phyloP scores from a whole-genome alignment of 192 early-diverging fungal species.

The Paraglomus occultum region DNA sequence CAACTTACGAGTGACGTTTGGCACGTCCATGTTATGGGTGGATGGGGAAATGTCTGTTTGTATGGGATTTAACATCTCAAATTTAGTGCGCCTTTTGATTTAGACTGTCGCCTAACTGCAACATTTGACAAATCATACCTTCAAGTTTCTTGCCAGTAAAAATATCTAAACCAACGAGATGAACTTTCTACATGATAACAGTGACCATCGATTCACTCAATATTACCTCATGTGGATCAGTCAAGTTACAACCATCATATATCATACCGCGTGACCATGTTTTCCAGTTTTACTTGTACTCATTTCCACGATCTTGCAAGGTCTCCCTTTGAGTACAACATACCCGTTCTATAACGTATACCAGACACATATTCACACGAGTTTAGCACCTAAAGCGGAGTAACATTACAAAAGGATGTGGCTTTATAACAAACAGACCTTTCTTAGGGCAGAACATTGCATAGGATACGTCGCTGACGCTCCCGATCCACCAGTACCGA shows the following conservation, averaged over 20 bases:
- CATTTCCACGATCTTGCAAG: conserved; percentile 99
- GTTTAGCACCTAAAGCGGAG: too few relatives aligned
- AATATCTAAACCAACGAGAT: conserved; percentile 92
- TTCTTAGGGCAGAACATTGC: conserved; percentile 99
- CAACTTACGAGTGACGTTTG: conserved; percentile 76
- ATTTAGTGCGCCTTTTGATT: too few relatives aligned
- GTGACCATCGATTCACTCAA: background rate
- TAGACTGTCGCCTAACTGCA: too few relatives aligned
- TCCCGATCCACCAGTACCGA: conserved; percentile 74
- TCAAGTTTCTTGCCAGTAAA: conserved; percentile 98
- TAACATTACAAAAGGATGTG: too few relatives aligned
- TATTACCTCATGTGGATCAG: background rate
- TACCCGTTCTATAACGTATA: conserved; percentile 65
- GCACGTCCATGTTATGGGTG: conserved; percentile 99
- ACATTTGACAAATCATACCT: conserved; percentile 22
- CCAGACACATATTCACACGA: too few relatives aligned
- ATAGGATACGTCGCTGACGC: conserved; percentile 95
- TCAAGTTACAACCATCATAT: background rate
- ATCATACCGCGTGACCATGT: conserved; percentile 93
- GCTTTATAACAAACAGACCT: conserved; percentile 36
- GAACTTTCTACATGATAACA: conserved; percentile 74
- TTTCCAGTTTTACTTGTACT: conserved; percentile 99
- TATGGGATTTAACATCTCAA: too few relatives aligned
- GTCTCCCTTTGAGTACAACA: conserved; percentile 98
- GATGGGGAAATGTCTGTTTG: conserved; percentile 91